Percentiles rank a stretch among this genome's conserved stretches.
phyloP scores from a whole-genome alignment of 1,284 basidiomycete genomes.

The Ustilago crameri region DNA sequence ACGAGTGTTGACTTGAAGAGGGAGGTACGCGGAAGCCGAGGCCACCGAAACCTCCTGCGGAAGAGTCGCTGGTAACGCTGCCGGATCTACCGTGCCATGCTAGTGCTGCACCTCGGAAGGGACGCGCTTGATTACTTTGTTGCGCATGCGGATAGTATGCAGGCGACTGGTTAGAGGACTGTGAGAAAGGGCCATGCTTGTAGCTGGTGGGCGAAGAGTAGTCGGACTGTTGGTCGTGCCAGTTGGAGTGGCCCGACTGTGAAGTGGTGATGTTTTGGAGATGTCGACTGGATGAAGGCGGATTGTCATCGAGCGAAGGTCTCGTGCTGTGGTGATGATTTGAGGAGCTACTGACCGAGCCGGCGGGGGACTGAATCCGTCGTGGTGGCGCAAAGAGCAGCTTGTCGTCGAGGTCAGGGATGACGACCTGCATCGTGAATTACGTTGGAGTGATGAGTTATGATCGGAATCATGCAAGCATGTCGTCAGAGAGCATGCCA shows the following conservation, averaged over 20 bases:
- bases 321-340: slow-evolving; percentile 14
- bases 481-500: too few species aligned
- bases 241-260: slow-evolving; percentile 7
- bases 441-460: not conserved
- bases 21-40: slow-evolving; percentile 30
- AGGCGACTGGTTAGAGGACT: slow-evolving; percentile 28
- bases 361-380: slow-evolving; percentile 28
- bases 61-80: slow-evolving; percentile 48
- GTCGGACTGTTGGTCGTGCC: slow-evolving; percentile 11
- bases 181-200: slow-evolving; percentile 6
- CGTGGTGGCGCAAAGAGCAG: slow-evolving; percentile 45
- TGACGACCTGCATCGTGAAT: slow-evolving; percentile 60
- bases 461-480: too few species aligned
- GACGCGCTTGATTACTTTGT: slow-evolving; percentile 26
- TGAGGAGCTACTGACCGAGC: slow-evolving; percentile 16
- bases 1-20: slow-evolving; percentile 1
- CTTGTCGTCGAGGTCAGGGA: slow-evolving; percentile 65
- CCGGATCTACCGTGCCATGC: slow-evolving; percentile 47
- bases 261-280: slow-evolving; percentile 41
- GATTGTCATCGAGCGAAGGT: slow-evolving; percentile 23
- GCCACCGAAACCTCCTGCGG: slow-evolving; percentile 42
- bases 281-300: slow-evolving; percentile 39
- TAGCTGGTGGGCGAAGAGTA: slow-evolving; percentile 16
- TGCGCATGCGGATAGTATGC: slow-evolving; percentile 9
- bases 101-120: slow-evolving; percentile 49